Base-by-base conservation (phyloP, 1,284 basidiomycete genomes). In the Ceratobasidium sp. region DNA sequence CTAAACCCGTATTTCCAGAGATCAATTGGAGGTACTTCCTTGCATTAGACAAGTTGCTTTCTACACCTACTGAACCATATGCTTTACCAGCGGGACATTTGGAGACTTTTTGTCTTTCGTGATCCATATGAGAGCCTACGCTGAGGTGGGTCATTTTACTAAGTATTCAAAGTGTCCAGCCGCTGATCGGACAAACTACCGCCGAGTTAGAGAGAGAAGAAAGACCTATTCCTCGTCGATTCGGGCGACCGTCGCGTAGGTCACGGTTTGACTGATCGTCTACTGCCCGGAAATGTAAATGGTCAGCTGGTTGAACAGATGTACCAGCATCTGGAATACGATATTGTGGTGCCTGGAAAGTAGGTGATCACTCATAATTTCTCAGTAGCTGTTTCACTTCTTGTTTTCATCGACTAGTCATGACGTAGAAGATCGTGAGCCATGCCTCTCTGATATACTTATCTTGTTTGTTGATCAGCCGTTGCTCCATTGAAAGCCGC, bases 51-150 rank as follows among this genome's bases (percentile, higher is more conserved):
- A 13, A n/a, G 10, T 38, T 9, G 20, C 15, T 17, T 23, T 33
- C 40, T 70, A 44, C 38, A 38, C 67, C 40, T 17, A 40, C 33
- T 3, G 42, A 17, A 5, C 20, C 52, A 56, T n/a, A n/a, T n/a
- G n/a, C n/a, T n/a, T n/a, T n/a, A n/a, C 40, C 3, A 61, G 68
- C 33, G 68, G 68, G 17, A 70, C 40, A 6, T 70, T 70, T 42
- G 68, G 68, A 20, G 68, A 70, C 40, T 57, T 70, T 57, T 70
- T 17, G n/a, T 70, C 68, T 17, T 70, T 70, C 40, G 33, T 70
- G 17, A 28, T 26, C 7, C 68, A 70, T 40, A 70, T 57, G 68
- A 50, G 68, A 42, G 13, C 15, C 0, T 17, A 17, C 10, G 68
- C 68, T 20, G 20, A 57, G 50, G 68, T 70, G 5, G 26, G 52